Base-by-base conservation (phyloP, 805 yeast species). In the Yamadazyma insecticola region DNA sequence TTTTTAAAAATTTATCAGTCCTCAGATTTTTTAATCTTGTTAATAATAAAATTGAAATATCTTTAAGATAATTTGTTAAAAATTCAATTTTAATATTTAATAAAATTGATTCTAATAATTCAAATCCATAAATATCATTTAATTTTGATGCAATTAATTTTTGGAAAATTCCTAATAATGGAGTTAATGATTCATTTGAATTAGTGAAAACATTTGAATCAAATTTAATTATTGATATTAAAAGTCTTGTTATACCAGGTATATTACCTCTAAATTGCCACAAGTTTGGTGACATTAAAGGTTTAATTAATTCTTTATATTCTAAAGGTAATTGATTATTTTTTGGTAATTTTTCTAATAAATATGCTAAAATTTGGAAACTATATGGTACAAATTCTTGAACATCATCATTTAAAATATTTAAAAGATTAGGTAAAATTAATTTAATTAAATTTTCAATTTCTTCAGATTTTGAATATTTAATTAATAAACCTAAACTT, bases 121-220 rank as follows among this genome's bases (percentile, higher is more conserved):
- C 97, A 55, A 92, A 82, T 2, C 97, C 97, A 47, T 76, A 72
- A 22, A 60, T 60, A 47, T 92, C 97, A 47, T 87, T 81, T 11
- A 77, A 71, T 43, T 81, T 83, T 0, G 97, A 86, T 1, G 96
- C 78, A 30, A 92, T 76, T 43, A 92, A 66, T 54, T 89, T 87
- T 61, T 94, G 98, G 67, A 86, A 94, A n/a, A 92, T 95, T 23
- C 99, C 99, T 24, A 92, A 64, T 18, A 92, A 73, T 3, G 97
- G 95, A 21, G 83, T 74, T 24, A 87, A 53, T 47, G 42, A 65
- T n/a, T 32, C 32, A 17, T 48, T 51, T 6, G 41, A 59, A 14
- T 48, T 48, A 4, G 60, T 57, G 40, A 73, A 72, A 2, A 57
- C 48, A 2, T 48, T 28, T 2, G 73, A 63, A 29, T 70, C 70